phyloP scores from a whole-genome alignment of 306 rosid species.

The Rosa persica region DNA sequence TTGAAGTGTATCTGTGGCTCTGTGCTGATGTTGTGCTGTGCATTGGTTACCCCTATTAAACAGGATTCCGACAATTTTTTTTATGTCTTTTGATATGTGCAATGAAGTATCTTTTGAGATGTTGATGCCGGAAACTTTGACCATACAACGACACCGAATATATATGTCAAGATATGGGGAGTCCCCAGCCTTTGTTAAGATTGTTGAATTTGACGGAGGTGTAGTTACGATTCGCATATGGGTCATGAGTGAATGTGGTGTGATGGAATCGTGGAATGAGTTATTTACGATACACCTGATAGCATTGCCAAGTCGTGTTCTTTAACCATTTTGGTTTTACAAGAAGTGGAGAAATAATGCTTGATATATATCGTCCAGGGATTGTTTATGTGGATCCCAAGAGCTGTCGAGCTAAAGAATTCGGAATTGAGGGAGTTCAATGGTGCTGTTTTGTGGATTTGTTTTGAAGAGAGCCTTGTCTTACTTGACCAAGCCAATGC shows the following conservation, averaged over 20 bases:
- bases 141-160: background rate
- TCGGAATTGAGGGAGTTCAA: background rate
- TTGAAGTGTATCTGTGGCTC: background rate
- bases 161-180: background rate
- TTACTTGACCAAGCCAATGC: background rate
- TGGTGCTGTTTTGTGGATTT: background rate
- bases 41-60: background rate
- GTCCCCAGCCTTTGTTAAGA: background rate
- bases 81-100: background rate
- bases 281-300: background rate
- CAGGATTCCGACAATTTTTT: no score
- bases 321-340: background rate
- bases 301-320: background rate
- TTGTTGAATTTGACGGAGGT: no score
- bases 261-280: slow-evolving; percentile 2
- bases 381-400: background rate
- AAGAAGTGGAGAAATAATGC: background rate
- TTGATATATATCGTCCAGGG: background rate
- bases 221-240: background rate
- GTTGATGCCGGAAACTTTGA: background rate
- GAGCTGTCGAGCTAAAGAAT: background rate
- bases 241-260: slow-evolving; percentile 2
- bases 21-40: background rate
- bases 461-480: background rate
- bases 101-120: background rate